Evolutionary conservation across 306 rosid genomes (phyloP), one percentile per base, ranked within the genome.

Genomic region (Quercus rubra): DNA sequence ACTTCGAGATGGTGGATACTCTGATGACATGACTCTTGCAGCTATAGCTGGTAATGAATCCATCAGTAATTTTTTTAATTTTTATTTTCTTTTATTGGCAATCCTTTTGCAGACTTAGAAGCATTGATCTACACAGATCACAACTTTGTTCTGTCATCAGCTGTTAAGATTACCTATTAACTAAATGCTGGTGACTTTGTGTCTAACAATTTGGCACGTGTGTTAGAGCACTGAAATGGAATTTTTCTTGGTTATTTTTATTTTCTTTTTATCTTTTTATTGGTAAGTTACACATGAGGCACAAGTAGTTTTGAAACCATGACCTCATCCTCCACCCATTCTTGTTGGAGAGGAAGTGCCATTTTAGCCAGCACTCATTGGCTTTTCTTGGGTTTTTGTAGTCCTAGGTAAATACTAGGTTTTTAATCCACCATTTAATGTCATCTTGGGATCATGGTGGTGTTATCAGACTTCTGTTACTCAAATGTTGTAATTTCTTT

Each of bases 1-100:
- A 78, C 99, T 96, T 83, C 56, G 74, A 79, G 85, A 93, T 80
- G 99, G 99, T 81, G 99, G 99, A 85, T 96, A 96, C 86, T 96
- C 99, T 5, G 99, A 96, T 68, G 99, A 96, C 83, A 96, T 96
- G 99, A 96, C 99, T 79, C 96, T 96, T 71, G 97, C 99, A 54
- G 94, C 99, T 80, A 90, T 96, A 83, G 77, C 98, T 55, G 98
- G 99, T 96, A 91, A 49, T 72, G 63, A 70, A 28, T 58, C 52
- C 55, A 55, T 64, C 63, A 20, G 61, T 31, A 10, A 57, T 61
- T 69, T 68, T 41, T 69, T 68, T 38, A 38, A 1, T 2, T 38
- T 7, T 38, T 28, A 38, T 33, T 56, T 78, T 23, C 73, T 30
- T 49, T 43, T 70, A 25, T 31, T 17, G 11, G 20, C 15, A 43